Conservation (phyloP, 2,329 filamentous ascomycete species). For the Colletotrichum caudatum region DNA sequence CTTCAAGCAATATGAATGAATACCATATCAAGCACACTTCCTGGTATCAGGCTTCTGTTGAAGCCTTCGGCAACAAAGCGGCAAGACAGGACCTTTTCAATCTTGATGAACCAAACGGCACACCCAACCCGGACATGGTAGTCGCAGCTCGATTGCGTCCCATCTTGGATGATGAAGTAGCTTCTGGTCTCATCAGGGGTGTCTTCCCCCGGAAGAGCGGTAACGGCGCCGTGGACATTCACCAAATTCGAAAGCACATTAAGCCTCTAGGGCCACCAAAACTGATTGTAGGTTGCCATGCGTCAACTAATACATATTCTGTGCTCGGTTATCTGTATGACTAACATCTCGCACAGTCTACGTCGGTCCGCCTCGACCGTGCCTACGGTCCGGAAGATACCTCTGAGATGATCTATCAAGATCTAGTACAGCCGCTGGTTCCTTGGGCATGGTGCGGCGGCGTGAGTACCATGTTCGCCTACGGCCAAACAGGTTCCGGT, state of each 20-base stretch:
- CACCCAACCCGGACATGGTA: slow-evolving; percentile 47
- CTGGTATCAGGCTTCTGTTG: slow-evolving; percentile 28
- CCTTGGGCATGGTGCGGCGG: slow-evolving; percentile 61
- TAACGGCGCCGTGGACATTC: slow-evolving; percentile 50
- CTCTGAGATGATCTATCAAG: slow-evolving; percentile 56
- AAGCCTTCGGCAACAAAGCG: slow-evolving; percentile 19
- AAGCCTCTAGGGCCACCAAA: slow-evolving; percentile 47
- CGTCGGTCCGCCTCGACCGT: slow-evolving; percentile 51
- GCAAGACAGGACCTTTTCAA: slow-evolving; percentile 7
- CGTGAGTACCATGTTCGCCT: slow-evolving; percentile 62
- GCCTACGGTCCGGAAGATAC: slow-evolving; percentile 51
- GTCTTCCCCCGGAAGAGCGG: slow-evolving; percentile 45
- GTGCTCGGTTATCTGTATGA: background rate
- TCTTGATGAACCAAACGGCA: background rate
- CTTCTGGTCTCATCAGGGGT: slow-evolving; percentile 47
- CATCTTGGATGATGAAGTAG: slow-evolving; percentile 51
- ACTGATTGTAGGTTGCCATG: slow-evolving; percentile 46
- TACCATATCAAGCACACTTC: slow-evolving; percentile 29
- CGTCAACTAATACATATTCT: background rate
- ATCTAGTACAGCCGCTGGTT: slow-evolving; percentile 56
- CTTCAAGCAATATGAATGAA: slow-evolving; percentile 10
- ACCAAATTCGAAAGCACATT: slow-evolving; percentile 52
- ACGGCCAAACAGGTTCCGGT: slow-evolving; percentile 63
- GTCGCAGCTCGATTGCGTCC: slow-evolving; percentile 55
- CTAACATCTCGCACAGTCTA: slow-evolving; percentile 46